Evolutionary conservation across 805 yeast species (phyloP).

Genomic region (Clavispora carvajalis): DNA sequence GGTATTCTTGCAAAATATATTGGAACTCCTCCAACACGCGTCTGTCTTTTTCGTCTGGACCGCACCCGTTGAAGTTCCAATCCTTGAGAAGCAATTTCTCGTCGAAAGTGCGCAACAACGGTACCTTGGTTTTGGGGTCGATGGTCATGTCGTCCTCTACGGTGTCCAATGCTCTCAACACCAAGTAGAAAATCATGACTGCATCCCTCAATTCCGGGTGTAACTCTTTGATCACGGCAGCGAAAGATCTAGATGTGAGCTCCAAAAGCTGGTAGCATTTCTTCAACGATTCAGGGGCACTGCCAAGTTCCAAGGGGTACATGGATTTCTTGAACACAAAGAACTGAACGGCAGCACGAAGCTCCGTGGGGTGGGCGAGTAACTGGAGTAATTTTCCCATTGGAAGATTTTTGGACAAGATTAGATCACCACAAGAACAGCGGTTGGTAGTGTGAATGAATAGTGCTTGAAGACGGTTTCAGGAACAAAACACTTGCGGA

Average conservation of each 20-base stretch:
- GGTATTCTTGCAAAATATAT: constrained; percentile 62
- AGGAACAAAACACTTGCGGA: not conserved
- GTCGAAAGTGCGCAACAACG: constrained; percentile 65
- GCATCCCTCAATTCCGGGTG: constrained; percentile 84
- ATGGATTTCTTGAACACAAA: constrained; percentile 46
- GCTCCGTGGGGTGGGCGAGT: constrained; percentile 64
- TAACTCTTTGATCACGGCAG: constrained; percentile 87
- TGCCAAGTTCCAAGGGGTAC: constrained; percentile 42
- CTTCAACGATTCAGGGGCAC: constrained; percentile 27
- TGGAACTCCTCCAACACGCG: constrained; percentile 78
- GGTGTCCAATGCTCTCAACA: constrained; percentile 89
- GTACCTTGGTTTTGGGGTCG: constrained; percentile 64
- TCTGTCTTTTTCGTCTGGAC: constrained; percentile 76
- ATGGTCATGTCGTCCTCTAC: constrained; percentile 94
- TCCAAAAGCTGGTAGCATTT: constrained; percentile 66
- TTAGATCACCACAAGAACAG: not conserved
- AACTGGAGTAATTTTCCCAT: constrained; percentile 64
- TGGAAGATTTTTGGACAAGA: not conserved
- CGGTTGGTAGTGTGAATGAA: not conserved
- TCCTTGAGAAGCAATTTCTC: constrained; percentile 55
- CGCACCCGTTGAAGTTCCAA: constrained; percentile 78
- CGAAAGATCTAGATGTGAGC: constrained; percentile 83
- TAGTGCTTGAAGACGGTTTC: not conserved
- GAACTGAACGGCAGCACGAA: constrained; percentile 62
- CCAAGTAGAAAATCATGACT: constrained; percentile 77